Conservation (phyloP, 2,329 filamentous ascomycete genomes). For the Ophiostoma sp. region DNA sequence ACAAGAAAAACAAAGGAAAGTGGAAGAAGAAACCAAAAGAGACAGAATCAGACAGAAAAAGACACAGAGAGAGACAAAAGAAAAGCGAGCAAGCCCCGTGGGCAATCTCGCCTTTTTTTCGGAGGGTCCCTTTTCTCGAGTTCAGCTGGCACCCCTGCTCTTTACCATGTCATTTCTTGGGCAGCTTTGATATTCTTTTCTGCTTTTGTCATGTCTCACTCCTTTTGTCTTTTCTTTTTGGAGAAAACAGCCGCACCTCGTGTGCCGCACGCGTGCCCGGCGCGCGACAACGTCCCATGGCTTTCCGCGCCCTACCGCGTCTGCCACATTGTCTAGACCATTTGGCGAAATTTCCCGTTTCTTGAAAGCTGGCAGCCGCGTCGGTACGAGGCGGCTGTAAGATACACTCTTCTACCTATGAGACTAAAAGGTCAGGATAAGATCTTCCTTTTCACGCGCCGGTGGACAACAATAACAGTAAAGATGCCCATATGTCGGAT, state of each 20-base stretch:
- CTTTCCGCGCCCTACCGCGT: neutral
- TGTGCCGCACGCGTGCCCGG: neutral
- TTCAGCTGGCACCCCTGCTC: conserved; percentile 10
- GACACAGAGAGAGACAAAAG: neutral
- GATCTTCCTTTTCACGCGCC: neutral
- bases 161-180: neutral
- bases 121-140: neutral
- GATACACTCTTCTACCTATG: neutral
- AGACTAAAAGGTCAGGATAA: neutral
- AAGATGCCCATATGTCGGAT: neutral
- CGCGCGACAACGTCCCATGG: neutral
- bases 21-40: neutral
- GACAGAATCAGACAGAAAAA: neutral
- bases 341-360: neutral
- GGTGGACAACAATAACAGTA: neutral
- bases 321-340: neutral
- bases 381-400: neutral
- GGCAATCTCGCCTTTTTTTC: conserved; percentile 12
- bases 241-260: conserved; percentile 18
- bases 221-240: neutral
- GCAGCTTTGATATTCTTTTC: neutral
- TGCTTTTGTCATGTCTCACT: neutral
- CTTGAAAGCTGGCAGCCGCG: neutral
- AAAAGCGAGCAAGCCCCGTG: neutral
- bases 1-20: neutral